Conservation (phyloP, 345 rosid genomes). For the Physaria fendleri region DNA sequence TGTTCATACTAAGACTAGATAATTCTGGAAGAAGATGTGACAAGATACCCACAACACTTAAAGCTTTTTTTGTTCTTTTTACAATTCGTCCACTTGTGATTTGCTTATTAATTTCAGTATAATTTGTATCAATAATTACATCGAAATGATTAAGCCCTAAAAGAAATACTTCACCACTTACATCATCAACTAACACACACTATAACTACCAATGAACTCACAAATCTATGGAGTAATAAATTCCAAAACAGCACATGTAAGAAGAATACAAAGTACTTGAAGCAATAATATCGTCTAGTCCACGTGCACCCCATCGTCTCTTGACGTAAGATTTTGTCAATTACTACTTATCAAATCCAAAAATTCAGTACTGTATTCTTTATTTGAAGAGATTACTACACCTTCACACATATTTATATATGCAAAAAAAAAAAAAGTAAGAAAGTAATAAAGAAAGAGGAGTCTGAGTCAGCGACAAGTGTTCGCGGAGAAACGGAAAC, state of each 20-base stretch:
- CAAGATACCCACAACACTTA: slow-evolving; percentile 10
- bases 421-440: background rate
- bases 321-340: slow-evolving; percentile 19
- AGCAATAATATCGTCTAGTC: too few relatives aligned
- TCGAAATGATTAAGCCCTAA: slow-evolving; percentile 16
- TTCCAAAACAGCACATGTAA: background rate
- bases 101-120: slow-evolving; percentile 13
- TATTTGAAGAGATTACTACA: too few relatives aligned
- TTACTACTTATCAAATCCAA: background rate
- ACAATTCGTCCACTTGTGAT: slow-evolving; percentile 6
- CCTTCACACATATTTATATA: background rate
- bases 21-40: background rate
- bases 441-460: slow-evolving; percentile 9
- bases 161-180: background rate
- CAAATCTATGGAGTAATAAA: too few relatives aligned
- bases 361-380: slow-evolving; percentile 14
- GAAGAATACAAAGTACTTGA: background rate
- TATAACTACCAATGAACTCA: slow-evolving; percentile 1
- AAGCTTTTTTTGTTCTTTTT: background rate
- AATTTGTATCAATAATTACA: background rate
- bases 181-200: slow-evolving; percentile 12
- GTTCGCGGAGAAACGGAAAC: too few relatives aligned
- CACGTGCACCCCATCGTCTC: slow-evolving; percentile 28
- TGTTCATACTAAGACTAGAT: too few relatives aligned
- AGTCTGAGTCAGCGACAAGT: slow-evolving; percentile 44